These are phyloP conservation scores for Melampsora larici-populina DNA, from an alignment of 1,284 basidiomycete genomes.

Conservation along the genomic window DNA sequence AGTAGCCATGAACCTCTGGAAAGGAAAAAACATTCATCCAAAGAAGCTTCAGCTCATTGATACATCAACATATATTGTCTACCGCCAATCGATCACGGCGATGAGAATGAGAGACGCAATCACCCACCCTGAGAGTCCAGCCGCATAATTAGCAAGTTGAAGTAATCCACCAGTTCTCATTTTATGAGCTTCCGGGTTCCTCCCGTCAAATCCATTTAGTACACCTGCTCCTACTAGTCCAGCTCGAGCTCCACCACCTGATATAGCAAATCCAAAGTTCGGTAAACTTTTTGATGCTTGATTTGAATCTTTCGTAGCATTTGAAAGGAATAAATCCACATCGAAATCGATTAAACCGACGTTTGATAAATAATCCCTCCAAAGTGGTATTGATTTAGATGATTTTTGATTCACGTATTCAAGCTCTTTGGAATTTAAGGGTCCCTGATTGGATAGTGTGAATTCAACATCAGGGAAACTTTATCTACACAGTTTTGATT, in stretches of 20 bases:
- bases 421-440: slow-evolving; percentile 33
- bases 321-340: slow-evolving; percentile 31
- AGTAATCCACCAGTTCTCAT: slow-evolving; percentile 41
- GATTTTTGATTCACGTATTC: slow-evolving; percentile 28
- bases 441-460: slow-evolving; percentile 7
- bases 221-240: slow-evolving; percentile 38
- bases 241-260: slow-evolving; percentile 42
- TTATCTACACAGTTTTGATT: no score
- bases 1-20: slow-evolving; percentile 40
- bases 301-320: neutral
- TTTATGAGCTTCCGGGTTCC: slow-evolving; percentile 23
- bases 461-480: neutral
- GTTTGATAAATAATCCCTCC: slow-evolving; percentile 32
- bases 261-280: slow-evolving; percentile 40
- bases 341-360: slow-evolving; percentile 31
- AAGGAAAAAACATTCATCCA: neutral
- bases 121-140: slow-evolving; percentile 37
- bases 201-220: slow-evolving; percentile 39
- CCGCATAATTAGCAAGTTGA: slow-evolving; percentile 41
- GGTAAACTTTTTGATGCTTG: slow-evolving; percentile 23
- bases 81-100: neutral
- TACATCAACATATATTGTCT: neutral
- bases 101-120: no score
- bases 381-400: slow-evolving; percentile 40
- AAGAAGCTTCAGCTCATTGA: neutral